Evolutionary conservation across 1,284 basidiomycete species (phyloP).

Genomic region (Bjerkandera adusta): DNA sequence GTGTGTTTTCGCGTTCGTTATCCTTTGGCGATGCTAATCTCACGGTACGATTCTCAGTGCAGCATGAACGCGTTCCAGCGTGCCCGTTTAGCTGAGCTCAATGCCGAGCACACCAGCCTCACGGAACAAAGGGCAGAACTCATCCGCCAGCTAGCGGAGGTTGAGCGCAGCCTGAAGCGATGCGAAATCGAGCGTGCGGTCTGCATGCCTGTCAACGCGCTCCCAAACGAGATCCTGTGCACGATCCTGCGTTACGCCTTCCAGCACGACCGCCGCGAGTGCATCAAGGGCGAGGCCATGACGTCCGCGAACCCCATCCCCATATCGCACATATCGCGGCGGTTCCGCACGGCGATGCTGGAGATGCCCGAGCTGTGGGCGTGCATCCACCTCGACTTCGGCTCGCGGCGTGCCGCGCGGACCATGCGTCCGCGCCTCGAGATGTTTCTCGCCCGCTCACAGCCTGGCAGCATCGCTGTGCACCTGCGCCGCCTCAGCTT

Average conservation of each 20-base stretch:
- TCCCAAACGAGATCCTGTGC: constrained; percentile 12
- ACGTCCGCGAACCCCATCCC: constrained; percentile 1
- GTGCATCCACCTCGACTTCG: constrained; percentile 6
- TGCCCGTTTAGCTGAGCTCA: too few species aligned
- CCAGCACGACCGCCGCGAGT: constrained; percentile 1
- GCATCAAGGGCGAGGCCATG: background rate
- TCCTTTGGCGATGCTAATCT: too few species aligned
- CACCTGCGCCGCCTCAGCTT: background rate
- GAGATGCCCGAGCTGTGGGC: constrained; percentile 6
- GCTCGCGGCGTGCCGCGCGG: background rate
- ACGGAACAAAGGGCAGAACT: too few species aligned
- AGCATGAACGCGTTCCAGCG: too few species aligned
- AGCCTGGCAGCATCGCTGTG: background rate
- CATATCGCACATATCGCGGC: constrained; percentile 8
- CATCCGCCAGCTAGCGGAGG: background rate
- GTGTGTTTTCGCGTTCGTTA: too few species aligned
- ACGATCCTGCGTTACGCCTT: constrained; percentile 9
- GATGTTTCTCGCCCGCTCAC: constrained; percentile 2
- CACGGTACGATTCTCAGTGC: too few species aligned
- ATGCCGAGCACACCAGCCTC: too few species aligned
- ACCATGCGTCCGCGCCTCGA: background rate
- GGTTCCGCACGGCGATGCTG: constrained; percentile 6
- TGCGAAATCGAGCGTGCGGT: background rate
- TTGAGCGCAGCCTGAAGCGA: background rate
- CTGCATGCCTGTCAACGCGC: constrained; percentile 3